Evolutionary conservation across 108 stramenopile species (phyloP).

Genomic region (Discostella stelligeroides): DNA sequence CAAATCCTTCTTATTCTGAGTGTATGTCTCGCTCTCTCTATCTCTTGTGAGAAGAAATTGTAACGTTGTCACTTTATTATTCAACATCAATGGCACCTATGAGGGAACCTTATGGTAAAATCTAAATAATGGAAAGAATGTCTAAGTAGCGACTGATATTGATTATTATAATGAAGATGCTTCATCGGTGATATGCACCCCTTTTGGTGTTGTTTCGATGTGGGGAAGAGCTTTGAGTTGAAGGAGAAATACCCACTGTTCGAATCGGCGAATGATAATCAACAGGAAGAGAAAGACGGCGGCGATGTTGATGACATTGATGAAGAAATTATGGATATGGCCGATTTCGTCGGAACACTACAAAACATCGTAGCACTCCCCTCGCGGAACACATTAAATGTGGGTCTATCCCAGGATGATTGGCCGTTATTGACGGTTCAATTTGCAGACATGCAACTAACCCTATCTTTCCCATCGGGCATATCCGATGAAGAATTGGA

Average conservation of each 20-base stretch:
- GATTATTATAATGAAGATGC: too few species aligned
- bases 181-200: constrained; percentile 10
- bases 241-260: constrained; percentile 13
- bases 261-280: background rate
- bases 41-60: too few species aligned
- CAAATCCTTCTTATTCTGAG: constrained; percentile 36
- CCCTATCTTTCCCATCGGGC: constrained; percentile 12
- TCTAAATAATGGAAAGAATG: too few species aligned
- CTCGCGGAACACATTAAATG: constrained; percentile 7
- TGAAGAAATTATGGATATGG: constrained; percentile 3
- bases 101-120: too few species aligned
- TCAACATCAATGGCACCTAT: too few species aligned
- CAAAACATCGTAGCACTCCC: constrained; percentile 21
- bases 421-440: constrained; percentile 29
- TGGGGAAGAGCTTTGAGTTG: constrained; percentile 19
- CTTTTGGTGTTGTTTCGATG: constrained; percentile 34
- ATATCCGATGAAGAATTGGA: background rate
- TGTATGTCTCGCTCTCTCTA: too few species aligned
- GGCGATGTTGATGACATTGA: background rate
- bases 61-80: too few species aligned
- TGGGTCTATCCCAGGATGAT: constrained; percentile 13
- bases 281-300: background rate
- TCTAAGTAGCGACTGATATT: too few species aligned
- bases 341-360: background rate
- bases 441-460: constrained; percentile 17